Evolutionary conservation across 139 green algal genomes (phyloP).

Genomic region (Deuterostichococcus epilithicus): DNA sequence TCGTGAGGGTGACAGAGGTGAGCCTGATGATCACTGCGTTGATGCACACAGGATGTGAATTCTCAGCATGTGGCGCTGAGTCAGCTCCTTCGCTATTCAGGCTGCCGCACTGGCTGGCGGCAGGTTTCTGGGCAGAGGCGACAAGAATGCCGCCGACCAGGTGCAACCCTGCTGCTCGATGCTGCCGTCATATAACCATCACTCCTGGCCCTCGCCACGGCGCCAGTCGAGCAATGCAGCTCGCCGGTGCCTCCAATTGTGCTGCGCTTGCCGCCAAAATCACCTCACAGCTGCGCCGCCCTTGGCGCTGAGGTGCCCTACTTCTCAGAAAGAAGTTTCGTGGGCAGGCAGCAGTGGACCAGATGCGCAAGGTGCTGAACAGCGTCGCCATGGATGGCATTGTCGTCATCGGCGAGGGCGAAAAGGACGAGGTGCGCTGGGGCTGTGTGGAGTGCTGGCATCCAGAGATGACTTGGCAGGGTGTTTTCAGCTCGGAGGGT

Average conservation of each 20-base stretch:
- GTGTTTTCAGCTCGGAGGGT: too few relatives aligned
- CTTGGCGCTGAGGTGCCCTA: too few relatives aligned
- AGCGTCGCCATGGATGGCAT: constrained; percentile 63
- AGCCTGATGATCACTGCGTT: neutral
- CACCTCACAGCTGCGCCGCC: too few relatives aligned
- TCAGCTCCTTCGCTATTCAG: too few relatives aligned
- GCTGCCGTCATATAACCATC: too few relatives aligned
- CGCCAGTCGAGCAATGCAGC: too few relatives aligned
- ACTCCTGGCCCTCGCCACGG: too few relatives aligned
- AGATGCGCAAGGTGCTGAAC: constrained; percentile 78
- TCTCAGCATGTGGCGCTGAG: too few relatives aligned
- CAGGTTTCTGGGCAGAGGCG: constrained; percentile 60
- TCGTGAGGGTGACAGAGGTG: constrained; percentile 78
- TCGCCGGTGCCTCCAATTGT: too few relatives aligned
- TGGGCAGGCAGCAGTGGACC: constrained; percentile 70
- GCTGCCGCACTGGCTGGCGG: neutral
- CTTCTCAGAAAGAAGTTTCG: too few relatives aligned
- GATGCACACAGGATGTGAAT: neutral
- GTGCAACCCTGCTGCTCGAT: constrained; percentile 8
- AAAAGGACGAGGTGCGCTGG: constrained; percentile 72
- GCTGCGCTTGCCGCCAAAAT: too few relatives aligned
- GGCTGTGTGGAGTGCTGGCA: neutral
- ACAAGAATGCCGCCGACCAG: constrained; percentile 85
- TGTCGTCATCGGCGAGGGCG: constrained; percentile 80
- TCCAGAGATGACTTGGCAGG: neutral